A percentile compares a stretch with the other conserved stretches of the same genome.
Conservation (phyloP, 2,329 filamentous ascomycete genomes). For the Hymenoscyphus salicellus region DNA sequence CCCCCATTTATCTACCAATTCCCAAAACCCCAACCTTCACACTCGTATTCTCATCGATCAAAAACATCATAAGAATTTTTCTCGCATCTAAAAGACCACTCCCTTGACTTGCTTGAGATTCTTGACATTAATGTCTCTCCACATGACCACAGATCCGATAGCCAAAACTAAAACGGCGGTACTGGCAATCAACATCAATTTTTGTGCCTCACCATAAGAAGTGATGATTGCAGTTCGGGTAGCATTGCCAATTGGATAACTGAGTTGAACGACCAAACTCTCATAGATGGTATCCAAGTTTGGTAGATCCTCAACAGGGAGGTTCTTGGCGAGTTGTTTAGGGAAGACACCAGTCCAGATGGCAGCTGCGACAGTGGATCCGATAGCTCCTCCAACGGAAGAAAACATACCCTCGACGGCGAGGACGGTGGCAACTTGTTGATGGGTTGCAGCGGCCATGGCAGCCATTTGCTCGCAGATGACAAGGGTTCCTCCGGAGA, state of each 20-base stretch:
- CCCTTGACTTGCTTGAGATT: slow-evolving; percentile 44
- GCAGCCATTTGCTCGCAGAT: slow-evolving; percentile 58
- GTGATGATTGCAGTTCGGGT: slow-evolving; percentile 49
- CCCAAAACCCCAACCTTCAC: no score
- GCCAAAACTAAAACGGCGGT: slow-evolving; percentile 43
- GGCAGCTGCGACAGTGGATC: slow-evolving; percentile 57
- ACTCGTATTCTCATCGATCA: no score
- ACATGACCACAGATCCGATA: slow-evolving; percentile 41
- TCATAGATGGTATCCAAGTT: slow-evolving; percentile 50
- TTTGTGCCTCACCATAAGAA: slow-evolving; percentile 53
- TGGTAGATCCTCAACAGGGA: slow-evolving; percentile 42
- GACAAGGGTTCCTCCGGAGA: slow-evolving; percentile 55
- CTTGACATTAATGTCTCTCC: slow-evolving; percentile 46
- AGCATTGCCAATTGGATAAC: slow-evolving; percentile 46
- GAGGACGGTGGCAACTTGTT: slow-evolving; percentile 60
- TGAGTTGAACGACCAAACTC: slow-evolving; percentile 49
- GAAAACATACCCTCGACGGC: slow-evolving; percentile 59
- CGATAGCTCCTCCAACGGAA: slow-evolving; percentile 58
- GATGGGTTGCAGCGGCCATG: slow-evolving; percentile 56
- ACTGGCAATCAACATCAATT: slow-evolving; percentile 49
- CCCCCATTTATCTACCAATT: no score
- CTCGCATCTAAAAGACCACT: slow-evolving; percentile 23
- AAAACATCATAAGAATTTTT: no score
- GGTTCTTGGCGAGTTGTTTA: slow-evolving; percentile 22
- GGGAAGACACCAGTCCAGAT: slow-evolving; percentile 61